Base-by-base conservation (phyloP, 2,329 filamentous ascomycete species). In the Chaetomiaceae sp. region DNA sequence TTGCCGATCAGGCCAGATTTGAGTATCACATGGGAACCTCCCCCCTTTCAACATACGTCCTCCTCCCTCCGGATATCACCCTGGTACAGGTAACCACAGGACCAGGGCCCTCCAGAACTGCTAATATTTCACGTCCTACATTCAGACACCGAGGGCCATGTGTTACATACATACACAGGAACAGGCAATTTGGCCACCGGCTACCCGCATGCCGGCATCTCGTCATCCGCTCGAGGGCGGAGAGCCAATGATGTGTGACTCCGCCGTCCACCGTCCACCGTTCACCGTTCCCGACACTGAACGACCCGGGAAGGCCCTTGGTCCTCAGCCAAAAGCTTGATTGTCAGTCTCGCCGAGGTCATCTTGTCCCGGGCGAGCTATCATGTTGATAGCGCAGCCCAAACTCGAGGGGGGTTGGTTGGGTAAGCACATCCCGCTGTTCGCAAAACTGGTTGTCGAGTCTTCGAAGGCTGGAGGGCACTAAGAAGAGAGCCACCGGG, bases 131-230 rank as follows among this genome's bases (percentile, higher is more conserved):
- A 18, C 33, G 55, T 47, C n/a, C 27, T 34, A 46, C 37, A 45
- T 20, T 21, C 49, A 51, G 46, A 38, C 23, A 53, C 54, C 44
- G 25, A 45, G 55, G 44, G 42, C 49, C 8, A 49, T 45, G 34
- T 54, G 54, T 55, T 43, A 37, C 33, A 58, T 53, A 34, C 21
- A 10, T 21, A 33, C 9, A 38, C 56, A 61, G 58, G 56, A 59
- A 60, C 59, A 61, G 45, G 25, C 46, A 55, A 55, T 55, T 44
- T 55, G 45, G 47, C 40, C 44, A 55, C 14, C 55, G 57, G 60
- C 41, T 59, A 33, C 51, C 33, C 42, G 57, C 60, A 60, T 53
- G 20, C 27, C 43, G 25, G n/a, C 33, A 47, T 44, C 20, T 43
- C 20, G 27, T 48, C 34, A 20, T 21, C 32, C 29, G 13, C 25